A percentile compares a stretch with the other conserved stretches of the same genome.
Evolutionary conservation across 1,139 yeast genomes (phyloP).

Genomic region (Lodderomyces theae): DNA sequence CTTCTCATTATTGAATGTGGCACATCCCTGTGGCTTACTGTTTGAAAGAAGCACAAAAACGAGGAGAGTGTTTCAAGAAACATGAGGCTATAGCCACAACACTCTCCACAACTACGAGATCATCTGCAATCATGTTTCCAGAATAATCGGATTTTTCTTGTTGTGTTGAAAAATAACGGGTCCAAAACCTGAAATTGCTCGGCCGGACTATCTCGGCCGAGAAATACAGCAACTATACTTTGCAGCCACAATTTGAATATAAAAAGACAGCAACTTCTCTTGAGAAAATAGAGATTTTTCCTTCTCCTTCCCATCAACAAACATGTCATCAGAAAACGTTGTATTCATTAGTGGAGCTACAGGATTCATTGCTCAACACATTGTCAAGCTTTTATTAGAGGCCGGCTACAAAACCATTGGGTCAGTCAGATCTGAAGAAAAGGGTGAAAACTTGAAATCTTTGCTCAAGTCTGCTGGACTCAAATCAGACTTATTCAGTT

Average conservation of each 20-base stretch:
- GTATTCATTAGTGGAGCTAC: constrained; percentile 56
- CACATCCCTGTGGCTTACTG: too few species aligned
- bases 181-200: not conserved
- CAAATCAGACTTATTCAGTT: constrained; percentile 18
- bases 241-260: constrained; percentile 1
- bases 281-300: not conserved
- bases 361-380: constrained; percentile 51
- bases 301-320: constrained; percentile 1
- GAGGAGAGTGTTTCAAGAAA: too few species aligned
- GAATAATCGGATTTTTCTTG: too few species aligned
- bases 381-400: constrained; percentile 25
- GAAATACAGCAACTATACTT: not conserved
- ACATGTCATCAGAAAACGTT: constrained; percentile 7
- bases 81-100: too few species aligned
- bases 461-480: constrained; percentile 6
- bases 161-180: too few species aligned
- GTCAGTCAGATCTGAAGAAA: constrained; percentile 27
- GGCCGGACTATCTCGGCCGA: not conserved
- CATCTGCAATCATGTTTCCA: too few species aligned
- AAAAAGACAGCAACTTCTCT: not conserved
- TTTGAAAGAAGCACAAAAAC: too few species aligned
- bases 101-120: too few species aligned
- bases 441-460: constrained; percentile 24
- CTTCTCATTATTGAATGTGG: too few species aligned
- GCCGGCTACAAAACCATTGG: constrained; percentile 27